Evolutionary conservation across 768 basidiomycete genomes (phyloP), one percentile per base, ranked within the genome.

Genomic region (Lactarius deliciosus): DNA sequence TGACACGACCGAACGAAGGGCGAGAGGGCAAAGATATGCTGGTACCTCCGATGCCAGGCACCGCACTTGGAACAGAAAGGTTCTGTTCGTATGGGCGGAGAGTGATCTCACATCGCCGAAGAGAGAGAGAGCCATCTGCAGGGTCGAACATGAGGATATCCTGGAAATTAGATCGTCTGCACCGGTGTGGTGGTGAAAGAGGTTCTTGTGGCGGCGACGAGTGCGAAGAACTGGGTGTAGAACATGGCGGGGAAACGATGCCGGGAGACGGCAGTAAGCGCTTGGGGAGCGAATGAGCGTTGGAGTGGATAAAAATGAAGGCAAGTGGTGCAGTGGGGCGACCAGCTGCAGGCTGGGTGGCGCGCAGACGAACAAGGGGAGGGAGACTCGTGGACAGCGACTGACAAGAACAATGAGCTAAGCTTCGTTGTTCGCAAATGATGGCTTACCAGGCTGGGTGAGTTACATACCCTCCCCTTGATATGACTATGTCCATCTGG

Each of bases 131-230:
- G 0, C 84, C 83, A 47, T 85, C 83, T 0, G 74, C 75, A 0
- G 87, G 84, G 71, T 91, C 87, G 70, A 92, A 90, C 3, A 91
- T 71, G 20, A 91, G 80, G 3, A 90, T 67, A 64, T 92, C 89
- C 73, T 89, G 88, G 69, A 81, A 83, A 65, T 86, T 85, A 22
- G 74, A 74, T 15, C 79, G 77, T 20, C 77, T 76, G 43, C 65
- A 69, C n/a, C 63, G 69, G 38, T 65, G 65, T 5, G 65, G 61
- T 70, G 76, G 30, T 68, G 78, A 75, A 32, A 76, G 63, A 9
- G 72, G 75, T 66, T 63, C 76, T 38, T 5, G 74, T 63, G 67
- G 57, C 25, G 69, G 65, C 40, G 77, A 71, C 54, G 79, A 71
- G 32, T 76, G 71, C 68, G 77, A 10, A 57, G 71, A 70, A 69